Base-by-base conservation (phyloP, 176 grass and related monocot species). In the Panicum miliaceum region DNA sequence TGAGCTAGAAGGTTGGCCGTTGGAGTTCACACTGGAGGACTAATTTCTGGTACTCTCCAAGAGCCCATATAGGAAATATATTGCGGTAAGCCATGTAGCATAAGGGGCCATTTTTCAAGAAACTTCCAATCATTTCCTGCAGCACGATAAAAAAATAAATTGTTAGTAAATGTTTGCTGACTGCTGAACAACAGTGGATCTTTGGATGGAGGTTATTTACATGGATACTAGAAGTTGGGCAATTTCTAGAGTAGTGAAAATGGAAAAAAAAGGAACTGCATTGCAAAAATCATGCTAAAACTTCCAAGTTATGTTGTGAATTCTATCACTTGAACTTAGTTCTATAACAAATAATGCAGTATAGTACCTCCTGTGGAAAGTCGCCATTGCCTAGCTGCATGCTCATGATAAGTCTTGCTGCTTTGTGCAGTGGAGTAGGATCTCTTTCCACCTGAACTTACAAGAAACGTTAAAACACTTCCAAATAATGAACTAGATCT, bases 11-110 rank as follows among this genome's bases (percentile, higher is more conserved):
- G 77, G 19, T 29, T 57, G 36, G 63, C 69, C 13, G 0, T 72
- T 48, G 69, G 69, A 19, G 48, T 19, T 36, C 38, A 14, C 47
- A 26, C 22, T 27, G 37, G 52, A 77, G 80, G 76, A 86, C 80
- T 42, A 77, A 68, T 87, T 84, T 89, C 40, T 86, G 84, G 79
- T 97, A 97, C 81, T 97, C 81, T 75, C 77, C 91, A 64, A 97
- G 87, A 63, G 94, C 94, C 94, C 91, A 92, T 81, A 97, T 97
- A 48, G 94, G 94, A 41, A 97, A 97, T 84, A 91, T 90, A 8
- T 97, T 97, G 32, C 94, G 91, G 46, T 94, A 97, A n/a, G 50
- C 78, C 87, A 81, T 77, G 16, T 91, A 97, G 48, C 83, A 94
- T 13, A 97, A 54, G 8, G 90, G 81, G 0, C 89, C 86, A 86